Conservation (phyloP, 2,329 filamentous ascomycete species). For the Calonectria pseudoreteaudii region DNA sequence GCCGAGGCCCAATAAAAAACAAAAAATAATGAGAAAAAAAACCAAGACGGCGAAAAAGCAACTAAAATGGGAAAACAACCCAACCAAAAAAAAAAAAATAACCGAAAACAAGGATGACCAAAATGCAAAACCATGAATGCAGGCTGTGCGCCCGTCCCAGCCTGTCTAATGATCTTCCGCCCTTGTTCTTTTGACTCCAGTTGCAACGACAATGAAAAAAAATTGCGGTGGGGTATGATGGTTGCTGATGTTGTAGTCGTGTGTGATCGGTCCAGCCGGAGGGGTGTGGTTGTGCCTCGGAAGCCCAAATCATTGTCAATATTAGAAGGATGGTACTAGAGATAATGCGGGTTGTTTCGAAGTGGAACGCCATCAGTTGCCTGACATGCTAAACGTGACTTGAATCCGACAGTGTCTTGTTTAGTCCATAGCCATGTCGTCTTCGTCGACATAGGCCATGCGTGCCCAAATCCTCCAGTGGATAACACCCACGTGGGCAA, state of each 20-base stretch:
- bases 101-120: conserved; percentile 10
- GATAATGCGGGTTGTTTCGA: conserved; percentile 25
- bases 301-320: conserved; percentile 16
- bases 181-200: conserved; percentile 23
- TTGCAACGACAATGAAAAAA: conserved; percentile 11
- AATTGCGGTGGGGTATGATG: not conserved
- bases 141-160: conserved; percentile 22
- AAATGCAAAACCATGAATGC: conserved; percentile 25
- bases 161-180: conserved; percentile 19
- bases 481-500: conserved; percentile 85
- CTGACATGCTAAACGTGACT: not conserved
- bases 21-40: conserved; percentile 12
- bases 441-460: conserved; percentile 72
- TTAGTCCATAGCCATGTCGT: conserved; percentile 51
- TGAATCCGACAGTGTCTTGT: not conserved
- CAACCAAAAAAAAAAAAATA: conserved; percentile 17
- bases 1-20: conserved; percentile 15
- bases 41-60: conserved; percentile 19
- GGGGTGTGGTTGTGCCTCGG: conserved; percentile 17
- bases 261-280: conserved; percentile 33
- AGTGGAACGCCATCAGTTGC: not conserved
- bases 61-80: conserved; percentile 8
- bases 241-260: conserved; percentile 13
- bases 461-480: conserved; percentile 92
- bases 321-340: conserved; percentile 39